Evolutionary conservation across 352 stramenopile genomes (phyloP).

Genomic region (Vaucheria bursata): DNA sequence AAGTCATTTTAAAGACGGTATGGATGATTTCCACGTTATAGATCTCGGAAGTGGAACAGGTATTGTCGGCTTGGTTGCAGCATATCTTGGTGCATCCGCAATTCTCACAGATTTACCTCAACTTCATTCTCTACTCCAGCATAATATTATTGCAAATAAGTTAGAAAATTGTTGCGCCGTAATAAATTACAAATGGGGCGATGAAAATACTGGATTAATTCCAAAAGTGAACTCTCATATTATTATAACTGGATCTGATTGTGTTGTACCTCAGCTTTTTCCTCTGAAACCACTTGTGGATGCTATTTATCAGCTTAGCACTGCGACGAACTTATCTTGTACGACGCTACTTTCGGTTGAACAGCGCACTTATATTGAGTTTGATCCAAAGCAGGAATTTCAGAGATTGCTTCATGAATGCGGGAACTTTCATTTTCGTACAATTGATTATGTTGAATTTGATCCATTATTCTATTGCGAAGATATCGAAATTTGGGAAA

Average conservation of each 20-base stretch:
- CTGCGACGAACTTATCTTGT: not conserved
- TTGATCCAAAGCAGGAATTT: constrained; percentile 67
- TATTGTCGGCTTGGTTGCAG: constrained; percentile 36
- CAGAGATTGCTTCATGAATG: constrained; percentile 58
- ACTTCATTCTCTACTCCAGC: constrained; percentile 16
- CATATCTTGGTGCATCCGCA: constrained; percentile 25
- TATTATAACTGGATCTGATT: constrained; percentile 83
- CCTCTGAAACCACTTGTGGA: constrained; percentile 83
- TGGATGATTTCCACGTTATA: constrained; percentile 32
- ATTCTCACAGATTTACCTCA: constrained; percentile 32
- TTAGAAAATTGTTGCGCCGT: not conserved
- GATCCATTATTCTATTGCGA: constrained; percentile 55
- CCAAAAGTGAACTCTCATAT: constrained; percentile 43
- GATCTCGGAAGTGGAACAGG: constrained; percentile 42
- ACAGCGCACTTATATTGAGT: constrained; percentile 64
- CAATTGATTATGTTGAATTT: constrained; percentile 44
- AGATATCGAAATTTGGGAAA: constrained; percentile 75
- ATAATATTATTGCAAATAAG: constrained; percentile 20
- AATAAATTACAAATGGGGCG: constrained; percentile 73
- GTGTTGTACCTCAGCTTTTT: constrained; percentile 88
- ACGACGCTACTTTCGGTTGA: constrained; percentile 69
- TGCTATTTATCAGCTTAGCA: constrained; percentile 53
- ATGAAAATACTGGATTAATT: constrained; percentile 10
- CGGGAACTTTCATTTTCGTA: constrained; percentile 19
- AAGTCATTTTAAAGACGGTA: constrained; percentile 9